Evolutionary conservation across 257 asterid genomes (phyloP), one percentile per base, ranked within the genome.

Genomic region (Hygrophila difformis): DNA sequence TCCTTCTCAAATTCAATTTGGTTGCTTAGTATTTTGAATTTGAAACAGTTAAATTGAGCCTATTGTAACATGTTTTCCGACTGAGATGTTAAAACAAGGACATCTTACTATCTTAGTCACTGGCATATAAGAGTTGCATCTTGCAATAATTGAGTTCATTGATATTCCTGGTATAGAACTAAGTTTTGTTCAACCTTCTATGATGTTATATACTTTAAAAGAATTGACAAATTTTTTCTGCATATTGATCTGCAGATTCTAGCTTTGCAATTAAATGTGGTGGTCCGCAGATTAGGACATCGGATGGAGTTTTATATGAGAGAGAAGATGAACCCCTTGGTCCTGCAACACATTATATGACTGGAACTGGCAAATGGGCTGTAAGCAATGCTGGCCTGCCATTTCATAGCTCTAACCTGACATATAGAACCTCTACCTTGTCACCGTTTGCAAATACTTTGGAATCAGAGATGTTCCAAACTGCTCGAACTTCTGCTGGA

Each of bases 241-340:
- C 21, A 49, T 59, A 36, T 21, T 60, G 53, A 12, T 45, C 16
- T 64, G 61, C 70, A 86, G 94, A 82, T 61, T 86, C 73, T 39
- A 51, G 46, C 22, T 86, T 86, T 67, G 77, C 86, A 37, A 56
- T 86, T 37, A 86, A 75, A 7, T 76, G 93, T 49, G 96, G 96
- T 5, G 94, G 93, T 12, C 80, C 21, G n/a, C 62, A 51, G 42
- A 71, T 68, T 18, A 66, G 44, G 18, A 56, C 89, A 8, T 54
- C 62, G 28, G 58, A 73, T 45, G 60, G 37, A 53, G 59, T 44
- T 29, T 11, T 11, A 12, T 86, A 64, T 38, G 96, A 82, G 64
- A 49, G 5, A 20, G 94, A 86, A 3, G 49, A 51, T 52, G 72
- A 55, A 55, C 18, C 76, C 47, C 76, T 75, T 31, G 94, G 96